Conservation (phyloP, 352 stramenopile genomes). For the Phytophthora europaea region DNA sequence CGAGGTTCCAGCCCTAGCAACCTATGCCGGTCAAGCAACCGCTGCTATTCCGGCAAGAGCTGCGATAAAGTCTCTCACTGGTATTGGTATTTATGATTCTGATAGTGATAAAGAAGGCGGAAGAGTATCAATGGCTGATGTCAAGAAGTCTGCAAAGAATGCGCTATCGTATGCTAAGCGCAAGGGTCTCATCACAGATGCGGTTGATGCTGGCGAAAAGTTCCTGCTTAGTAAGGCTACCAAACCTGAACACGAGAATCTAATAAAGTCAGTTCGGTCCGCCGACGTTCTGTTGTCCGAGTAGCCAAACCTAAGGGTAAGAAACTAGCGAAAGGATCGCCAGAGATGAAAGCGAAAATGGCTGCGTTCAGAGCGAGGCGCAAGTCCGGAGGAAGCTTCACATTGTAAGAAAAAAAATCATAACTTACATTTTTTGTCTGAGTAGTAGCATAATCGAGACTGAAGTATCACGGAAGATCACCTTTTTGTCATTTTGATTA, state of each 20-base stretch:
- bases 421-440: constrained; percentile 8
- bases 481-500: constrained; percentile 20
- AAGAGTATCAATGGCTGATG: neutral
- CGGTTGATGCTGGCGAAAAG: neutral
- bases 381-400: neutral
- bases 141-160: neutral
- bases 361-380: neutral
- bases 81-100: neutral
- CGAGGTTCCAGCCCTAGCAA: neutral
- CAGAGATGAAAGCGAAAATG: neutral
- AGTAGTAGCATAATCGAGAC: constrained; percentile 18
- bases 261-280: neutral
- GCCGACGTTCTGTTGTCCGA: neutral
- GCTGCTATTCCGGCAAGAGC: neutral
- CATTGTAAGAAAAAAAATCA: constrained; percentile 12
- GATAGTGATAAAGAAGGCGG: neutral
- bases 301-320: neutral
- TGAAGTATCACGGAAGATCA: constrained; percentile 7
- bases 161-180: neutral
- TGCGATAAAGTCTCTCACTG: neutral
- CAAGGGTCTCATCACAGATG: neutral
- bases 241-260: neutral
- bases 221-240: neutral
- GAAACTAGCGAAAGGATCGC: neutral
- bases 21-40: neutral